Base-by-base conservation (phyloP, 2,329 filamentous ascomycete species). In the Phialocephala subalpina region DNA sequence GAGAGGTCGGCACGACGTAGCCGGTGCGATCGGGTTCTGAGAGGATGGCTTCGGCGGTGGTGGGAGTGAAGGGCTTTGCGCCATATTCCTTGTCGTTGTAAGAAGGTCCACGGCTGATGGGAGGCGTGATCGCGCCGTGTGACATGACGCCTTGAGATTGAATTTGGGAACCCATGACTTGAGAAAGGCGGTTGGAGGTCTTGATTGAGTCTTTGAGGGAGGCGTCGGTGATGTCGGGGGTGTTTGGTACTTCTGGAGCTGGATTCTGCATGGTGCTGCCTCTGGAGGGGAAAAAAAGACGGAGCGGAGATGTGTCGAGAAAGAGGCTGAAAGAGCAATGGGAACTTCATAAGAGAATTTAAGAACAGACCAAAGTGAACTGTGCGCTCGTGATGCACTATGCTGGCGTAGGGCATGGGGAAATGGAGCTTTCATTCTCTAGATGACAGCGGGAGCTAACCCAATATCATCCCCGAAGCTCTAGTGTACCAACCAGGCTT, bases 401-500 rank as follows among this genome's bases (percentile, higher is more conserved):
- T 12, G 29, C 27, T 33, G 12, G 22, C 16, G 49, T 33, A 33
- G 45, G 45, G 45, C 45, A 49, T 49, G 18, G 20, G 20, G 20
- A 9, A 22, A 47, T 8, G 20, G 7, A 22, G 20, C n/a, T 18
- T 16, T 35, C 20, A 38, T 27, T 22, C 29, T 25, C 22, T 35
- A 8, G 40, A 9, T 49, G 61, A 22, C 49, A 49, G 60, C 60
- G 60, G 60, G 60, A 62, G 12, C 52, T 57, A 42, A 12, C 33
- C 8, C 20, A 16, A 22, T 60, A 38, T 36, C 40, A 16, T 16
- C 29, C 25, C 18, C 25, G 25, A 53, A n/a, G 22, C 49, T 60
- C 47, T 60, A 55, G 45, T 55, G 56, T 59, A 22, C 12, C 14
- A 33, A 29, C 22, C 49, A 11, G 25, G 25, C 49, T 53, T 53